These are phyloP conservation scores for Starmerella khaoyaiensis DNA, from an alignment of 805 yeast species.

Conservation along the genomic window DNA sequence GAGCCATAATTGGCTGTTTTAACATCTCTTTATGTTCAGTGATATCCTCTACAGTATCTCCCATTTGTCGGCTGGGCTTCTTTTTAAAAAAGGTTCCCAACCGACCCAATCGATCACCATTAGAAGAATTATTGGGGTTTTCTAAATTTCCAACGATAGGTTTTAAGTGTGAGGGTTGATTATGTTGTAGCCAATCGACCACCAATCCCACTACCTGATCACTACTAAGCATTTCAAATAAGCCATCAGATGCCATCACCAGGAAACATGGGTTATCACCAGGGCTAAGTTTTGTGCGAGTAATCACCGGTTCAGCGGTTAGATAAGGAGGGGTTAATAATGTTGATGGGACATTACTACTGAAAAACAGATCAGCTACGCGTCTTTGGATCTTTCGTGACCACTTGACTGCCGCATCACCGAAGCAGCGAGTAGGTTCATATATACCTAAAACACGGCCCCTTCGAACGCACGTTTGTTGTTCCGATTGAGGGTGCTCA, in stretches of 20 bases:
- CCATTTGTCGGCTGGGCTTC: constrained; percentile 13
- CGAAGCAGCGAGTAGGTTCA: constrained; percentile 94
- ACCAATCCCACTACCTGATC: constrained; percentile 89
- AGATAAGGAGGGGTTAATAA: constrained; percentile 90
- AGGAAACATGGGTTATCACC: constrained; percentile 59
- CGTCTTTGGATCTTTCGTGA: constrained; percentile 59
- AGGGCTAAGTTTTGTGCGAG: constrained; percentile 64
- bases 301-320: constrained; percentile 87
- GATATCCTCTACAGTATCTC: constrained; percentile 27
- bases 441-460: constrained; percentile 88
- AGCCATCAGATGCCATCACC: constrained; percentile 88
- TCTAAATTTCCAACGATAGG: constrained; percentile 16
- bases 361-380: constrained; percentile 65
- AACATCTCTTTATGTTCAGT: constrained; percentile 38
- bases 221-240: constrained; percentile 80
- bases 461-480: constrained; percentile 48
- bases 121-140: constrained; percentile 1
- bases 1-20: constrained; percentile 60
- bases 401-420: constrained; percentile 90
- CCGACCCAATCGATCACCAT: constrained; percentile 9
- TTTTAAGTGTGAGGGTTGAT: constrained; percentile 33
- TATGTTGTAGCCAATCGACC: constrained; percentile 79
- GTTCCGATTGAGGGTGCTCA: constrained; percentile 77
- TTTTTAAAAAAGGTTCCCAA: constrained; percentile 12
- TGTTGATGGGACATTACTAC: constrained; percentile 53